Evolutionary conservation across 164 flowering plant species (phyloP).

Genomic region (Akebia trifoliata): DNA sequence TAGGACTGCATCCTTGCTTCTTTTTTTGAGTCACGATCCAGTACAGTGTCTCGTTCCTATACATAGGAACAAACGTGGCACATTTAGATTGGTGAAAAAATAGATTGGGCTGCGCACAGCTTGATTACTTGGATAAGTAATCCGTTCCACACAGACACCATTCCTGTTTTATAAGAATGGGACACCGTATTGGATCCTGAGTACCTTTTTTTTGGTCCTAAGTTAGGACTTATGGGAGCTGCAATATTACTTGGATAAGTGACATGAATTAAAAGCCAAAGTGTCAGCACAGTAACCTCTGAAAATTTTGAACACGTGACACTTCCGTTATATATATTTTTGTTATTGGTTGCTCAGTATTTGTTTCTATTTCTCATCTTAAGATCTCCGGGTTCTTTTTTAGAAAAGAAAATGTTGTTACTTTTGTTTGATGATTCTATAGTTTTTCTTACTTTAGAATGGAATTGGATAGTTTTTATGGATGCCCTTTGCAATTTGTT

Average conservation of each 20-base stretch:
- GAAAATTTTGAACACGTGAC: not conserved
- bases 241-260: not conserved
- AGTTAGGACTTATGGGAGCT: not conserved
- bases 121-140: too few relatives aligned
- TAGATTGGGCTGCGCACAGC: too few relatives aligned
- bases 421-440: not conserved
- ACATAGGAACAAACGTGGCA: too few relatives aligned
- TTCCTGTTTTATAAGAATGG: too few relatives aligned
- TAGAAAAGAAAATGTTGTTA: not conserved
- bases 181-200: too few relatives aligned
- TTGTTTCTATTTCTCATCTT: not conserved
- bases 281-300: not conserved
- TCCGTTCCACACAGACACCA: too few relatives aligned
- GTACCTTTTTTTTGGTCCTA: not conserved
- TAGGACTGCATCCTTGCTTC: not conserved
- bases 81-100: too few relatives aligned
- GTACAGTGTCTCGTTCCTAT: too few relatives aligned
- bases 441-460: not conserved
- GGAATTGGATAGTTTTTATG: not conserved
- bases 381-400: not conserved
- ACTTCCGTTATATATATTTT: not conserved
- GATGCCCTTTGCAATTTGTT: not conserved
- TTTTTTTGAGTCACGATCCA: too few relatives aligned
- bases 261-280: not conserved
- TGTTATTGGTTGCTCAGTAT: too few relatives aligned